Conservation (phyloP, 176 grass and related monocot genomes). For the Poa annua region DNA sequence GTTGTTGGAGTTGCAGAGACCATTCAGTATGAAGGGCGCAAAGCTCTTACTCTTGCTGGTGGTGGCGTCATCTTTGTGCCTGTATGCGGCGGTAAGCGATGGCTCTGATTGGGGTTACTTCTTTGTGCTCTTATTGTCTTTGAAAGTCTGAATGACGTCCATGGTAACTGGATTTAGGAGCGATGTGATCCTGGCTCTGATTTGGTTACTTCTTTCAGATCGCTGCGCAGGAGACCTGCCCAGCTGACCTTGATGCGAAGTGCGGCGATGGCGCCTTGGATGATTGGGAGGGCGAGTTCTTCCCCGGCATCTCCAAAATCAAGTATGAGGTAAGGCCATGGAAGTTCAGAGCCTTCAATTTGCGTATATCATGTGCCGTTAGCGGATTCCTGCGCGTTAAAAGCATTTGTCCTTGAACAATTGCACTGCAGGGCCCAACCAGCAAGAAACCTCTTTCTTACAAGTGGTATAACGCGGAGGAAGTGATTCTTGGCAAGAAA, state of each 20-base stretch:
- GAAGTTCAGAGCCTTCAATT: neutral
- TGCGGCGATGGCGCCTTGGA: conserved; percentile 52
- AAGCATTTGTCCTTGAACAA: neutral
- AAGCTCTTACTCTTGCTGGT: conserved; percentile 41
- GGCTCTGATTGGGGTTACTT: no score
- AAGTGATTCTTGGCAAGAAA: conserved; percentile 95
- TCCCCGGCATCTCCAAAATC: conserved; percentile 75
- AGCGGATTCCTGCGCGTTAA: no score
- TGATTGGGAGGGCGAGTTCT: conserved; percentile 84
- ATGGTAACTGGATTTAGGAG: neutral
- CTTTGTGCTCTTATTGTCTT: neutral
- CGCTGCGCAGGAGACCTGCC: conserved; percentile 53
- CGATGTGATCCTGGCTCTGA: neutral
- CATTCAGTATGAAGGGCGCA: conserved; percentile 49
- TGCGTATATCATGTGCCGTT: neutral
- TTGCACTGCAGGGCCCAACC: conserved; percentile 55
- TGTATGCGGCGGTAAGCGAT: conserved; percentile 51
- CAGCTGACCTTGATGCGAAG: conserved; percentile 58
- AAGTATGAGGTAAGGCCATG: conserved; percentile 74
- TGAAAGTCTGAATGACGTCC: neutral
- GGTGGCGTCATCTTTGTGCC: conserved; percentile 27
- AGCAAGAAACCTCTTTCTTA: conserved; percentile 90
- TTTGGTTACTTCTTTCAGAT: conserved; percentile 42
- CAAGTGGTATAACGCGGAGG: conserved; percentile 90
- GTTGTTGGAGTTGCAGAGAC: neutral